Evolutionary conservation across 257 asterid genomes (phyloP).

Genomic region (Nicotiana attenuata): DNA sequence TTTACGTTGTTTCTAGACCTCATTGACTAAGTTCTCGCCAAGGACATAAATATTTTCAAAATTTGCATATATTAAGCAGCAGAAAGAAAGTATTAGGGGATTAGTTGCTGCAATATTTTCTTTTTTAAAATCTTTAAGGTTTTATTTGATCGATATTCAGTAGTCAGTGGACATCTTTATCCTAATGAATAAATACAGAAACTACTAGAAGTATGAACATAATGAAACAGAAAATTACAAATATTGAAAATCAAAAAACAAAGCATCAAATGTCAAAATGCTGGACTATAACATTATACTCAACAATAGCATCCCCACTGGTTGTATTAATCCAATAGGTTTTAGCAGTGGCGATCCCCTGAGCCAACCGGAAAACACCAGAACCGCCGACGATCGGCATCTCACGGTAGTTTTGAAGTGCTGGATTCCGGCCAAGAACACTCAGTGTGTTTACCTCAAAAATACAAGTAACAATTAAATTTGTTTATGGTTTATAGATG

Average conservation of each 20-base stretch:
- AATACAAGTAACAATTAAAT: too few relatives aligned
- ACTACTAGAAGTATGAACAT: not conserved
- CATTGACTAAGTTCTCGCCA: too few relatives aligned
- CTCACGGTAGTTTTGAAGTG: constrained; percentile 24
- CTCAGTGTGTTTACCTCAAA: too few relatives aligned
- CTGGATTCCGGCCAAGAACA: constrained; percentile 28
- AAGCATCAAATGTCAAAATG: constrained; percentile 12
- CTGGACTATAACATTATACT: not conserved
- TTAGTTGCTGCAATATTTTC: too few relatives aligned
- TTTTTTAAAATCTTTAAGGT: not conserved
- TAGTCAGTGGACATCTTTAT: not conserved
- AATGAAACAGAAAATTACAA: not conserved
- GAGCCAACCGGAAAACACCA: constrained; percentile 43
- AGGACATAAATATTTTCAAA: too few relatives aligned
- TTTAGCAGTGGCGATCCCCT: constrained; percentile 25
- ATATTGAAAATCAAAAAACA: not conserved
- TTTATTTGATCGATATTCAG: not conserved
- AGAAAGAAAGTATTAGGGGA: too few relatives aligned
- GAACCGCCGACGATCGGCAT: constrained; percentile 47
- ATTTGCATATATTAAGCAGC: too few relatives aligned
- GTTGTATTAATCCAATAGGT: constrained; percentile 12
- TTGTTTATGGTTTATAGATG: too few relatives aligned
- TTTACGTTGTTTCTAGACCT: too few relatives aligned
- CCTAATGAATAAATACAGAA: not conserved
- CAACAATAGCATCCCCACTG: not conserved